Conservation (phyloP, 2,329 filamentous ascomycete species). For the Dothidotthia symphoricarpi region DNA sequence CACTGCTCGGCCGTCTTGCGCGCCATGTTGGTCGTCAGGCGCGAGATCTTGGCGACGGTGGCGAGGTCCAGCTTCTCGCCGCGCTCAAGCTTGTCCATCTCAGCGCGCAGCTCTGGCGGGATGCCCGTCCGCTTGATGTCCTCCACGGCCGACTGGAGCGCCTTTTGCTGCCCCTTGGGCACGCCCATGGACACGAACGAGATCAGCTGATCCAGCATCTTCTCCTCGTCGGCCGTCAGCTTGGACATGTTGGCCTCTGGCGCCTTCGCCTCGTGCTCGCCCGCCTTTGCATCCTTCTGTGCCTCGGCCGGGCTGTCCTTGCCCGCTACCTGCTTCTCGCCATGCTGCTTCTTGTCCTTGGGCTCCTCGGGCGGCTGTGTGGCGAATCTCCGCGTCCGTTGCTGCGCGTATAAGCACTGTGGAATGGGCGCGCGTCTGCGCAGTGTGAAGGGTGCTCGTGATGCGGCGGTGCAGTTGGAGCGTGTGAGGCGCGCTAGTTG, state of each 20-base stretch:
- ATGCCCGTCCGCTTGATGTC: conserved; percentile 67
- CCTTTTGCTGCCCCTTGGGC: conserved; percentile 60
- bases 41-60: conserved; percentile 60
- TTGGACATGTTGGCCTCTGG: conserved; percentile 41
- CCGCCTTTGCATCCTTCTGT: conserved; percentile 34
- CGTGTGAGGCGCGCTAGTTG: conserved; percentile 63
- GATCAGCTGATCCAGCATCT: conserved; percentile 59
- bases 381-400: conserved; percentile 46
- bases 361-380: conserved; percentile 38
- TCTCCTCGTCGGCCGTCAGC: conserved; percentile 56
- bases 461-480: conserved; percentile 54
- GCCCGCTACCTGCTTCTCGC: conserved; percentile 14
- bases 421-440: conserved; percentile 42
- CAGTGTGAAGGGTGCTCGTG: conserved; percentile 46
- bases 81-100: conserved; percentile 57
- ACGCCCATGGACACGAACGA: conserved; percentile 57
- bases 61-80: conserved; percentile 52
- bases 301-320: conserved; percentile 13
- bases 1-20: conserved; percentile 48
- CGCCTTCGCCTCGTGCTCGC: conserved; percentile 43
- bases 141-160: conserved; percentile 60
- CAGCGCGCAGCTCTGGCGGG: conserved; percentile 64
- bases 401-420: conserved; percentile 46
- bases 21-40: conserved; percentile 58
- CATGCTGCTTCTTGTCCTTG: conserved; percentile 32